phyloP scores from a whole-genome alignment of 768 basidiomycete species.

The Rhodotorula taiwanensis region DNA sequence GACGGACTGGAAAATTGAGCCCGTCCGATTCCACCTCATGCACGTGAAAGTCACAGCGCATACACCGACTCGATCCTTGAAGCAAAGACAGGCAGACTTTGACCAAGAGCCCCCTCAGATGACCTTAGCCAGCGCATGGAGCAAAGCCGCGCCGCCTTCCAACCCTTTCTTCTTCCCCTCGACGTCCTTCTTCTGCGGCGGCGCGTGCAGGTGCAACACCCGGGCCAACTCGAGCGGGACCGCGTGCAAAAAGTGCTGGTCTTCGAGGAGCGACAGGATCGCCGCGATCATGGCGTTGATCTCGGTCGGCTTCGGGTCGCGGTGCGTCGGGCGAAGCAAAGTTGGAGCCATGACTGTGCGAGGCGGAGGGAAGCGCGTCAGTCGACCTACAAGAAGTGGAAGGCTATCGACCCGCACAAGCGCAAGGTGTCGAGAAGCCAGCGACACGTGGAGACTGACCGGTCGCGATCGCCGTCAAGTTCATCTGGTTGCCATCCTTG shows the following conservation, averaged over 20 bases:
- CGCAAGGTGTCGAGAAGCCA: neutral
- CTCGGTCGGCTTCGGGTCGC: conserved; percentile 16
- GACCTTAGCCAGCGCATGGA: conserved; percentile 2
- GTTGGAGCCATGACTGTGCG: conserved; percentile 27
- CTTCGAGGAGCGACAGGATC: conserved; percentile 25
- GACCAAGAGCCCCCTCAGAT: neutral
- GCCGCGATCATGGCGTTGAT: conserved; percentile 21
- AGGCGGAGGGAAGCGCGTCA: neutral
- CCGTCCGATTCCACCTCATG: no score
- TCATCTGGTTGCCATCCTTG: conserved; percentile 19
- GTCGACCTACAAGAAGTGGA: neutral
- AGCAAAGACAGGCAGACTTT: neutral
- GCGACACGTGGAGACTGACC: conserved; percentile 4
- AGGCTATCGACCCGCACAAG: no score
- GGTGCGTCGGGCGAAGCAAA: conserved; percentile 12
- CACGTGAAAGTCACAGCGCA: no score
- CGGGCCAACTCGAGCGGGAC: conserved; percentile 27
- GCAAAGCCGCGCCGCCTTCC: neutral
- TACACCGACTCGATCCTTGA: no score
- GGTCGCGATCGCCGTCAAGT: conserved; percentile 10
- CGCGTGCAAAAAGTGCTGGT: conserved; percentile 27
- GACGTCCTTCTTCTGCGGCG: neutral
- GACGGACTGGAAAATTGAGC: no score
- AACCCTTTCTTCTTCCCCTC: neutral
- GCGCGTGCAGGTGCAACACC: conserved; percentile 19